A percentile compares a stretch with the other conserved stretches of the same genome.
Conservation (phyloP, 441 rosid genomes). For the Pelargonium myrrhifolium region DNA sequence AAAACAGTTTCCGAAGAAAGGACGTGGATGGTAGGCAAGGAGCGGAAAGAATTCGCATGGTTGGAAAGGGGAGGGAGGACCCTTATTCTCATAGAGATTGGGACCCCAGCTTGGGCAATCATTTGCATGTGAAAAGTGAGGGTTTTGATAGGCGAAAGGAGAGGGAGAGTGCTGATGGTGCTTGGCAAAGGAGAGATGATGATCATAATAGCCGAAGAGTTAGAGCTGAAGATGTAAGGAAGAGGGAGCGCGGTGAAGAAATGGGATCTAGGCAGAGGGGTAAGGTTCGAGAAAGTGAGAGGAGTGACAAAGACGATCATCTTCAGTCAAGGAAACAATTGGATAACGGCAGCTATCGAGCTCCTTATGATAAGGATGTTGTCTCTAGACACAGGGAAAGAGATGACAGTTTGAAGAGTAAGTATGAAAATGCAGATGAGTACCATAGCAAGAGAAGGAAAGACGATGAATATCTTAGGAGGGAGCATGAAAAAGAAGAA, state of each 20-base stretch:
- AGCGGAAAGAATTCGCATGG: constrained; percentile 41
- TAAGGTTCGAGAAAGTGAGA: constrained; percentile 59
- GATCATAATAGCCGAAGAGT: constrained; percentile 46
- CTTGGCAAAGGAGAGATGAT: constrained; percentile 64
- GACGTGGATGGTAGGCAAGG: constrained; percentile 54
- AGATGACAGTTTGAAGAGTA: constrained; percentile 49
- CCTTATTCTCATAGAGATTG: constrained; percentile 48
- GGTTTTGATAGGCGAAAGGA: constrained; percentile 62
- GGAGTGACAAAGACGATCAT: constrained; percentile 62
- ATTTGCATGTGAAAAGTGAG: constrained; percentile 43
- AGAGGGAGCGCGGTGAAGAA: constrained; percentile 72
- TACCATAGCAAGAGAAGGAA: constrained; percentile 68
- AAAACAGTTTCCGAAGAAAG: constrained; percentile 48
- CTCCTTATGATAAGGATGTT: constrained; percentile 50
- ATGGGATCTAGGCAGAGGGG: constrained; percentile 54
- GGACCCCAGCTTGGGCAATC: constrained; percentile 36
- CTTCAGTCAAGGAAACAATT: constrained; percentile 53
- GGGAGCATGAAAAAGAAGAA: constrained; percentile 68
- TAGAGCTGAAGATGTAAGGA: constrained; percentile 61
- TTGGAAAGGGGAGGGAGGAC: constrained; percentile 49
- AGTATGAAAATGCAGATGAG: constrained; percentile 53
- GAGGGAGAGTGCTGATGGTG: constrained; percentile 44
- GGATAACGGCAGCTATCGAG: constrained; percentile 57
- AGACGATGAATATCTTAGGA: constrained; percentile 62
- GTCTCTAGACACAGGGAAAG: constrained; percentile 49